These are phyloP conservation scores for Nigrospora osmanthi DNA, from an alignment of 2,329 filamentous ascomycete genomes.

Conservation along the genomic window DNA sequence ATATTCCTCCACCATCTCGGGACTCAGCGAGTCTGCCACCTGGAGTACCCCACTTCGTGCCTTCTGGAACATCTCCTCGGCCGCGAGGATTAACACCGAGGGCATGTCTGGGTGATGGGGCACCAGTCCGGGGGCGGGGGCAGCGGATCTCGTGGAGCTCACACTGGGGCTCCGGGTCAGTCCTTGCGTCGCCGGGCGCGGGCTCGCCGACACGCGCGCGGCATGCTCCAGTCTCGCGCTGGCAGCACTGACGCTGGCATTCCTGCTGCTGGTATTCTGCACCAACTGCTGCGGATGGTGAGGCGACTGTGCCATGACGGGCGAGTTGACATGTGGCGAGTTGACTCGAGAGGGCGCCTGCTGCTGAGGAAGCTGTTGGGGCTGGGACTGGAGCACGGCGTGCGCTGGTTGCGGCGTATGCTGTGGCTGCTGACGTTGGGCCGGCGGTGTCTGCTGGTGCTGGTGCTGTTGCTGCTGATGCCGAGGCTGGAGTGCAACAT, in stretches of 20 bases:
- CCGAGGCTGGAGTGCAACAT: conserved; percentile 4
- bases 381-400: not conserved
- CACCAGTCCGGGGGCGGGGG: conserved; percentile 26
- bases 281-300: conserved; percentile 13
- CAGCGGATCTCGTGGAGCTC: conserved; percentile 21
- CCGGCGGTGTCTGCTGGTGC: conserved; percentile 2
- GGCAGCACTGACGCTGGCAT: conserved; percentile 5
- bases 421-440: not conserved
- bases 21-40: conserved; percentile 40
- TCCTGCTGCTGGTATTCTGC: conserved; percentile 13
- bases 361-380: not conserved
- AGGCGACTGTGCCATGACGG: conserved; percentile 16
- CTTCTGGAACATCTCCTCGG: conserved; percentile 66
- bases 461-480: conserved; percentile 7
- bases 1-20: conserved; percentile 53
- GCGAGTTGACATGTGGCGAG: conserved; percentile 13
- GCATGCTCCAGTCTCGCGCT: conserved; percentile 15
- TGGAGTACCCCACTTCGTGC: conserved; percentile 49
- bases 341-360: conserved; percentile 2
- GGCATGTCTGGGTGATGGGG: conserved; percentile 40
- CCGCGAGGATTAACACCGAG: conserved; percentile 59
- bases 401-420: too few species aligned
- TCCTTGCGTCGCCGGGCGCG: conserved; percentile 16
- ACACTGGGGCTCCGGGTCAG: conserved; percentile 22
- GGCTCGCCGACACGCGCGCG: conserved; percentile 20